Conservation (phyloP, 2,329 filamentous ascomycete species). For the Colletotrichum cuscutae region DNA sequence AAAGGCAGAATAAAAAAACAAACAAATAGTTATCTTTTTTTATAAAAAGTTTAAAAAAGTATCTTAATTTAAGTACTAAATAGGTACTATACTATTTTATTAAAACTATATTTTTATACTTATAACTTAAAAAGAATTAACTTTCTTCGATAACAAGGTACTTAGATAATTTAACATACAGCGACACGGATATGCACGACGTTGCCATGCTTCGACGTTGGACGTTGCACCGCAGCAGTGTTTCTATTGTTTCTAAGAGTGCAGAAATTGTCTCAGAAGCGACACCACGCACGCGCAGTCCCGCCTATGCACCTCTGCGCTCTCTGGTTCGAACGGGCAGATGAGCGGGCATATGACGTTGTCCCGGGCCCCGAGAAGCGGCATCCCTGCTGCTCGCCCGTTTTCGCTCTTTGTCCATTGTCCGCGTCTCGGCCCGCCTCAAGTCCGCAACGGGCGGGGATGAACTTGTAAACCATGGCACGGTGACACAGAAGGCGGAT, state of each 20-base stretch:
- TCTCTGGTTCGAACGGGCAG: neutral
- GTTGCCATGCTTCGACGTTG: neutral
- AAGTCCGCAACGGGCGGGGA: neutral
- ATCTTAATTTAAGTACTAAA: no score
- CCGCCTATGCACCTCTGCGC: neutral
- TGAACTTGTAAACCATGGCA: neutral
- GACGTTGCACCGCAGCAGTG: neutral
- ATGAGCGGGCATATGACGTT: neutral
- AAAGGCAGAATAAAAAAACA: no score
- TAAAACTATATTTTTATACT: no score
- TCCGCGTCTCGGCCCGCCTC: neutral
- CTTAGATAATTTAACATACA: no score
- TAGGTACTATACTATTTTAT: no score
- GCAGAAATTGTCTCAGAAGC: neutral
- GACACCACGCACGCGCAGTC: no score
- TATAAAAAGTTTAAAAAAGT: no score
- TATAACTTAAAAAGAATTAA: no score
- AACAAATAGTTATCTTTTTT: no score
- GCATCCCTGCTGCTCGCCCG: no score
- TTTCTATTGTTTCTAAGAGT: neutral
- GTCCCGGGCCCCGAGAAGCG: neutral
- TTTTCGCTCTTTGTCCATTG: neutral
- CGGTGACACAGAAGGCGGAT: neutral
- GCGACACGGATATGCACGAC: neutral
- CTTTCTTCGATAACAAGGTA: no score